Percentiles rank a stretch among this genome's conserved stretches.
These are phyloP conservation scores for Tetratostichococcus sp. DNA, from an alignment of 139 green algal genomes.

Conservation along the genomic window DNA sequence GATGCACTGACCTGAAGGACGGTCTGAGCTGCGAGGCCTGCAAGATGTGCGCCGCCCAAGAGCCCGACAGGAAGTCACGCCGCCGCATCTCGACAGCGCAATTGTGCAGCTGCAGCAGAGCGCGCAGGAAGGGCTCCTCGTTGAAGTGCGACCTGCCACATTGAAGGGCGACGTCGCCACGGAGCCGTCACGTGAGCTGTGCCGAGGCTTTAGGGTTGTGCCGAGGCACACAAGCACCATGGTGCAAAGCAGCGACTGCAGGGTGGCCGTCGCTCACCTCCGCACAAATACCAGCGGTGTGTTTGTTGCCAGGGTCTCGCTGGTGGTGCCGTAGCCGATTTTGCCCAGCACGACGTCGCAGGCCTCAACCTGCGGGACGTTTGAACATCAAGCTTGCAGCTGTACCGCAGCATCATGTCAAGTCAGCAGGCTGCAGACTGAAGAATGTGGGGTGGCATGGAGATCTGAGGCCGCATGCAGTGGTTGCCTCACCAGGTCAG, in stretches of 20 bases:
- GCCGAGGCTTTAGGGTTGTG: too few relatives aligned
- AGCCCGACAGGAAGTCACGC: conserved; percentile 53
- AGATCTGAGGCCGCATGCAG: too few relatives aligned
- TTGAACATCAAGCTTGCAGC: neutral
- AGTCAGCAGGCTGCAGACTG: neutral
- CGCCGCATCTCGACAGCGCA: conserved; percentile 53
- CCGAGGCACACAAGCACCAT: too few relatives aligned
- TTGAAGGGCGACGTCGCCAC: neutral
- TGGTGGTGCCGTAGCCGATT: conserved; percentile 66
- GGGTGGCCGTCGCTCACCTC: neutral
- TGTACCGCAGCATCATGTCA: neutral
- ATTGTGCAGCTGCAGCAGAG: conserved; percentile 47
- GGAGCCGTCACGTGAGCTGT: too few relatives aligned
- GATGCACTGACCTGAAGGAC: conserved; percentile 40
- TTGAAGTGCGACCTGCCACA: neutral
- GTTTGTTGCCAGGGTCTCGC: conserved; percentile 47
- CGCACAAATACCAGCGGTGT: conserved; percentile 65
- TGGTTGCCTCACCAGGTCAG: conserved; percentile 41
- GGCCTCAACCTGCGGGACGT: conserved; percentile 27
- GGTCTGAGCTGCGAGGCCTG: conserved; percentile 28
- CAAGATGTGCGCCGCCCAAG: conserved; percentile 59
- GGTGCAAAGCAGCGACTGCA: too few relatives aligned
- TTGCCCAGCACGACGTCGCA: conserved; percentile 67
- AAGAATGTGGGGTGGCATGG: too few relatives aligned
- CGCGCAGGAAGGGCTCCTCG: conserved; percentile 70